Base-by-base conservation (phyloP, 2,329 filamentous ascomycete species). In the Coniochaeta sp. region DNA sequence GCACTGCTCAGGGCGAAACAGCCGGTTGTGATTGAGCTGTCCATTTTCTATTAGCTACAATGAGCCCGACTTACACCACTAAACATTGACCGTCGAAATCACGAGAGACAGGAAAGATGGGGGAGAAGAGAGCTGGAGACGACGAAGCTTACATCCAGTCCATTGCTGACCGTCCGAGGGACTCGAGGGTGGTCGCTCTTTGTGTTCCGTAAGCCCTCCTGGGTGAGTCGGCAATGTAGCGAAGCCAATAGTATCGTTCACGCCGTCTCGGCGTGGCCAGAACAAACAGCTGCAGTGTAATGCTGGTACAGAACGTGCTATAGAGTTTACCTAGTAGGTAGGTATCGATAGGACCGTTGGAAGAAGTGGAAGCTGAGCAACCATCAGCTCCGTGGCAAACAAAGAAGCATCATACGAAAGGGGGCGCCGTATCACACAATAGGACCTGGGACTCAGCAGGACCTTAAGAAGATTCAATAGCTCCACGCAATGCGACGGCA, bases 1-100 rank as follows among this genome's bases (percentile, higher is more conserved):
- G 65, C 64, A 46, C 60, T 65, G 56, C 64, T 63, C 7, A 68
- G 63, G 10, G 63, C 62, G 52, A 62, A 66, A 58, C 71, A 74
- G 53, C 65, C 65, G 48, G 65, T 65, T 40, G 63, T 65, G 33
- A 71, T 68, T 49, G 67, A 64, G 58, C 68, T 71, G 45, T 48
- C 28, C 26, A 48, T 28, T n/a, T 31, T 16, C 45, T 28, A 20
- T 48, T 30, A 48, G 24, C 26, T 24, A 48, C 45, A 4, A 30
- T 30, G 45, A 42, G 14, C 20, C 14, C 26, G n/a, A 42, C 38
- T 42, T 42, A 42, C 20, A 24, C 20, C 18, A 22, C 38, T 22
- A n/a, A 18, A 42, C 38, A 42, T 42, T 42, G 38, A 24, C 38
- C 18, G 38, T 26, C 4, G 9, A 13, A 22, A 14, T 22, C 4